Evolutionary conservation across 2,329 filamentous ascomycete genomes (phyloP), one percentile per base, ranked within the genome.

Genomic region (Pseudovirgaria hyperparasitica): DNA sequence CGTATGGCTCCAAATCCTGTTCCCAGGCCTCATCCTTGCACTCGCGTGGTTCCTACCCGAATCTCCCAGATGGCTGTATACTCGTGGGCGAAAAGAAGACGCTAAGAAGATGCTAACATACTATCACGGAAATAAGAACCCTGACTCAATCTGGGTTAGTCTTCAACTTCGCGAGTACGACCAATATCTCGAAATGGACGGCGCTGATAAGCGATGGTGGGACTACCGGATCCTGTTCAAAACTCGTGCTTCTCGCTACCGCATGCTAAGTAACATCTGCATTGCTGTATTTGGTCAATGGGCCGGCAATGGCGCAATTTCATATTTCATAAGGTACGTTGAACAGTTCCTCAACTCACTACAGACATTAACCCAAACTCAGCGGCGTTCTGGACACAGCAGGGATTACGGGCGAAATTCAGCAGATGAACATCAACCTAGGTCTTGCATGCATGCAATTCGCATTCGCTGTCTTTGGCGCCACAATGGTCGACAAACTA

Each of bases 21-120:
- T 46, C 31, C 36, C 44, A 6, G 34, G 31, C 3, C 32, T 70
- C 6, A 57, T 68, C 16, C 50, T 64, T 31, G 23, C 55, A 16
- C 39, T 61, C 1, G 51, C 63, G 5, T 63, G 58, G 34, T 57
- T 71, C 28, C 49, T 72, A 1, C 70, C 70, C 0, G 70, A 75
- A 37, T 70, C 66, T 2, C 71, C 71, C 1, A 53, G 70, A 29
- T 74, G 70, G 69, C 50, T 72, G 9, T 63, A 69, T 30, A 57
- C 57, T 30, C 59, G 66, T 16, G 65, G 66, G 17, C 60, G 61
- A 11, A 50, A 59, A 6, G 62, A 68, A 12, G 58, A 72, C 35
- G 70, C 67, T 1, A 55, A 63, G 23, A 47, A 55, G 4, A 58
- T 70, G 5, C 52, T 79, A n/a, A 58, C 65, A 5, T 63, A 63